phyloP scores from a whole-genome alignment of 345 rosid genomes.

The Heritiera littoralis region DNA sequence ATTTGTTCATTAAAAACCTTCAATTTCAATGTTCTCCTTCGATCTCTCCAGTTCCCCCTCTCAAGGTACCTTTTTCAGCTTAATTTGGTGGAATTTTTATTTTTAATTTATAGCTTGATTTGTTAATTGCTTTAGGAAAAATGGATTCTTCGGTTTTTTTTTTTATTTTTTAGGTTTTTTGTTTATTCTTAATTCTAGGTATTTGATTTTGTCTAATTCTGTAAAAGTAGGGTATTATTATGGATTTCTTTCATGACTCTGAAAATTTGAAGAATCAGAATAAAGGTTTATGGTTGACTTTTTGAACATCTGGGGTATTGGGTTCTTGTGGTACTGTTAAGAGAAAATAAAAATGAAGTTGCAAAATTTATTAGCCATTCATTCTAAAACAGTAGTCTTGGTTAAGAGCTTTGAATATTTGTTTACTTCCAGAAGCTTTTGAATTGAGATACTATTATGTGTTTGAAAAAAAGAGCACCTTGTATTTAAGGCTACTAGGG shows the following conservation, averaged over 20 bases:
- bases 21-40: constrained; percentile 54
- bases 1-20: constrained; percentile 43
- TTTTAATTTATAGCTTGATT: neutral
- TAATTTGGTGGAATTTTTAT: neutral
- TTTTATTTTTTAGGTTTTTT: neutral
- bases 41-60: constrained; percentile 55
- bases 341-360: neutral
- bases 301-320: neutral
- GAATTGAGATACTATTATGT: neutral
- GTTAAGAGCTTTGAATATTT: constrained; percentile 6
- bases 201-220: constrained; percentile 1
- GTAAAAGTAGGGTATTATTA: constrained; percentile 6
- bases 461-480: neutral
- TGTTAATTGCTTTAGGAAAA: neutral
- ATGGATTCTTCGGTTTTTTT: constrained; percentile 8
- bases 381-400: constrained; percentile 3
- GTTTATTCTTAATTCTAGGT: constrained; percentile 3
- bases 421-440: constrained; percentile 17
- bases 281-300: constrained; percentile 23
- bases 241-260: constrained; percentile 6
- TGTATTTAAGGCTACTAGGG: neutral
- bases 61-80: constrained; percentile 45
- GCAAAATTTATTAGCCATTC: constrained; percentile 12
- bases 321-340: neutral
- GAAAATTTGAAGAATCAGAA: constrained; percentile 16